phyloP scores from a whole-genome alignment of 2,329 filamentous ascomycete species.

The Diplodia sapinea region DNA sequence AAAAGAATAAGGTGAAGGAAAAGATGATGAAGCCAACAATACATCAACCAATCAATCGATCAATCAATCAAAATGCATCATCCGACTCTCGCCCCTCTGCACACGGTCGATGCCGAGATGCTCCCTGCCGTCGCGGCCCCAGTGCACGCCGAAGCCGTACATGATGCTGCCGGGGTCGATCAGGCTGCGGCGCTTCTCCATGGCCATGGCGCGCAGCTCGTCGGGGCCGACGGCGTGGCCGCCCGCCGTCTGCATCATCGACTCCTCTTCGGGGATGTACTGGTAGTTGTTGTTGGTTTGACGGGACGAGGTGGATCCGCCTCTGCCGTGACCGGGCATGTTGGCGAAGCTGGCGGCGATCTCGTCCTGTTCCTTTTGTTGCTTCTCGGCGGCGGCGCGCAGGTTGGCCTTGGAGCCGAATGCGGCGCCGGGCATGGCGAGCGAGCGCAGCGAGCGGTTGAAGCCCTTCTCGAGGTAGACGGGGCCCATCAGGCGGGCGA shows the following conservation, averaged over 20 bases:
- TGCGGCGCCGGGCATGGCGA: slow-evolving; percentile 39
- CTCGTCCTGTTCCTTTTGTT: slow-evolving; percentile 24
- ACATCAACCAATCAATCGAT: neutral
- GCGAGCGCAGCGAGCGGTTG: slow-evolving; percentile 39
- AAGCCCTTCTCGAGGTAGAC: slow-evolving; percentile 54
- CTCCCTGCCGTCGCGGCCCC: slow-evolving; percentile 64
- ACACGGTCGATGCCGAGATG: slow-evolving; percentile 64
- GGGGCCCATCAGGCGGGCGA: slow-evolving; percentile 68
- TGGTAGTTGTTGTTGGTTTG: neutral
- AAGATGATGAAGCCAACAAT: neutral
- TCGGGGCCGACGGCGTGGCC: neutral
- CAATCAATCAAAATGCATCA: slow-evolving; percentile 29
- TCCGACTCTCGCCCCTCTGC: slow-evolving; percentile 43
- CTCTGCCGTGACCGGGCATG: neutral
- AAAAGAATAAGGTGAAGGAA: neutral
- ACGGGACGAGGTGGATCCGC: neutral
- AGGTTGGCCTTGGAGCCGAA: slow-evolving; percentile 26
- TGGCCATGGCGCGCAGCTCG: slow-evolving; percentile 8
- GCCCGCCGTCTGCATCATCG: neutral
- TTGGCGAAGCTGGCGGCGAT: slow-evolving; percentile 14
- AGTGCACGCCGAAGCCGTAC: slow-evolving; percentile 64
- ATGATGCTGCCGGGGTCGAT: slow-evolving; percentile 44
- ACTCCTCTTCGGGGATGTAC: slow-evolving; percentile 6
- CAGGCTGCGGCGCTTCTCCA: slow-evolving; percentile 38
- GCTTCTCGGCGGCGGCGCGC: slow-evolving; percentile 25